Percentiles rank a stretch among this genome's conserved stretches.
phyloP scores from a whole-genome alignment of 257 asterid genomes.

The Penstemon eatonii region DNA sequence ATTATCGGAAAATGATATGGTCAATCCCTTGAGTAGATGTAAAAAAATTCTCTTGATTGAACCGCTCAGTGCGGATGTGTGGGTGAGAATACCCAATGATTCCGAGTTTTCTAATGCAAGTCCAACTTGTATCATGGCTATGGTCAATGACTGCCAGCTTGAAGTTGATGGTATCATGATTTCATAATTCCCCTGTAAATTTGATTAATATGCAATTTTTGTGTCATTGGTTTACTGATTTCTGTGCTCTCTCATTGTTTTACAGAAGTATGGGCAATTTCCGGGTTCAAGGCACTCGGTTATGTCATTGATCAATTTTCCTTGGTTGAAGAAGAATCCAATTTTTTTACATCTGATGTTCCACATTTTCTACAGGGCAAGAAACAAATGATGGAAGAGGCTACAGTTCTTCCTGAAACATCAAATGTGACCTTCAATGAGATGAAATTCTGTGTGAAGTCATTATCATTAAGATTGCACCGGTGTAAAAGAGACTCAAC shows the following conservation, averaged over 20 bases:
- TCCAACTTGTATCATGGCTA: conserved; percentile 69
- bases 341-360: conserved; percentile 51
- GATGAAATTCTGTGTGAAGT: conserved; percentile 54
- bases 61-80: conserved; percentile 68
- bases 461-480: conserved; percentile 59
- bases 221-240: conserved; percentile 15
- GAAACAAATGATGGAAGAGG: conserved; percentile 42
- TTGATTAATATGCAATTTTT: conserved; percentile 19
- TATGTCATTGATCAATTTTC: conserved; percentile 69
- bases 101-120: conserved; percentile 35
- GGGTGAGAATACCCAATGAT: conserved; percentile 74
- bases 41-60: conserved; percentile 48
- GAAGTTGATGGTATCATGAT: conserved; percentile 59
- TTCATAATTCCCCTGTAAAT: conserved; percentile 9
- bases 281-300: conserved; percentile 61
- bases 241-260: conserved; percentile 26
- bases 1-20: conserved; percentile 39
- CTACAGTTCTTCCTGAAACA: conserved; percentile 38
- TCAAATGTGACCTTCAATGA: conserved; percentile 42
- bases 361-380: conserved; percentile 52
- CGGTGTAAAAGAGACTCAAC: conserved; percentile 44
- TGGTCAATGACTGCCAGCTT: conserved; percentile 55
- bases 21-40: conserved; percentile 38
- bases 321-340: conserved; percentile 51
- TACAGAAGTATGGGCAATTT: conserved; percentile 57